A percentile compares a stretch with the other conserved stretches of the same genome.
Evolutionary conservation across 768 basidiomycete species (phyloP).

Genomic region (Kwoniella dendrophila): DNA sequence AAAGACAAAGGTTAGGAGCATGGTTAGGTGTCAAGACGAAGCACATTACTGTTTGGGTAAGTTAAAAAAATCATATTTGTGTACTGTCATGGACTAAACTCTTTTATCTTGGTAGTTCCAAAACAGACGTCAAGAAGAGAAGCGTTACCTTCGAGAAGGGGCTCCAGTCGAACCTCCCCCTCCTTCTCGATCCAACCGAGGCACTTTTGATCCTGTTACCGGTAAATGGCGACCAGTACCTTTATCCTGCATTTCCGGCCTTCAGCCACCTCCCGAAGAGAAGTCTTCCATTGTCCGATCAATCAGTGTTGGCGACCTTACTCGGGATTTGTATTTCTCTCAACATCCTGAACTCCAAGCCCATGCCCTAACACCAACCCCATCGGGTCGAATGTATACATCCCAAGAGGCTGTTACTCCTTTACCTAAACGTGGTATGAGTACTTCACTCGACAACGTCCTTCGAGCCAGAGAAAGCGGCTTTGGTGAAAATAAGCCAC

Average conservation of each 20-base stretch:
- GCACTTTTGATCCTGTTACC: constrained; percentile 35
- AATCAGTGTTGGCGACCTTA: constrained; percentile 32
- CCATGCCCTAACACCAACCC: constrained; percentile 8
- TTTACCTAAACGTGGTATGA: constrained; percentile 12
- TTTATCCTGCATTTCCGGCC: constrained; percentile 27
- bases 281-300: constrained; percentile 21
- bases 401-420: constrained; percentile 7
- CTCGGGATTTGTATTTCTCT: constrained; percentile 31
- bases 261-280: constrained; percentile 26
- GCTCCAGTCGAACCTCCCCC: constrained; percentile 21
- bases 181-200: constrained; percentile 27
- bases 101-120: constrained; percentile 24
- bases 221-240: constrained; percentile 40
- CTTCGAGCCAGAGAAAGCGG: constrained; percentile 26
- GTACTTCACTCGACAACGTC: constrained; percentile 31
- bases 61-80: neutral
- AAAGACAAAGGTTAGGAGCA: constrained; percentile 36
- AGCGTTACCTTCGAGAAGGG: constrained; percentile 22
- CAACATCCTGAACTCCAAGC: constrained; percentile 22
- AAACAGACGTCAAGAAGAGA: constrained; percentile 39
- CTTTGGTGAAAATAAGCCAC: constrained; percentile 9
- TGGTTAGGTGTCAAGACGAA: constrained; percentile 41
- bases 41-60: constrained; percentile 41
- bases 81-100: neutral
- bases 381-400: neutral